A percentile compares a stretch with the other conserved stretches of the same genome.
These are phyloP conservation scores for Dryadomyces quercus-mongolicae DNA, from an alignment of 2,329 filamentous ascomycete species.

Conservation along the genomic window DNA sequence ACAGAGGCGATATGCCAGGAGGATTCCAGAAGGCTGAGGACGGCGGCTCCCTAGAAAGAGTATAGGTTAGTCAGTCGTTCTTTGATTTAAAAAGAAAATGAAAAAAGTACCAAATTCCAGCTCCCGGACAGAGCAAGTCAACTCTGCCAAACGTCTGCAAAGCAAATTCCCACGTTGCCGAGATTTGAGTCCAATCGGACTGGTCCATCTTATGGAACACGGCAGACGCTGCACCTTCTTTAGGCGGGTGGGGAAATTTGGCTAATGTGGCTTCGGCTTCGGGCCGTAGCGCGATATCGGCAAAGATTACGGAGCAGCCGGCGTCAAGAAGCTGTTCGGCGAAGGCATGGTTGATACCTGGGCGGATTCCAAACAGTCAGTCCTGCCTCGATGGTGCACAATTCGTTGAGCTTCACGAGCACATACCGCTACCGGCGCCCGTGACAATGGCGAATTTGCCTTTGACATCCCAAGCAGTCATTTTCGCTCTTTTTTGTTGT, in stretches of 20 bases:
- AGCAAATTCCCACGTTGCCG: slow-evolving; percentile 12
- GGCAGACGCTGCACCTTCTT: slow-evolving; percentile 9
- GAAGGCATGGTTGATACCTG: slow-evolving; percentile 26
- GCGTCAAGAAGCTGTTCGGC: slow-evolving; percentile 19
- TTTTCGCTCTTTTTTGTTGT: not conserved
- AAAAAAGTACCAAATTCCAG: slow-evolving; percentile 7
- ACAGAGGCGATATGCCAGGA: slow-evolving; percentile 12
- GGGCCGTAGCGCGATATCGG: slow-evolving; percentile 21
- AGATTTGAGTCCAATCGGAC: slow-evolving; percentile 22
- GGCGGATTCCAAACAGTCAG: not conserved
- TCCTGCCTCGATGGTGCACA: no score
- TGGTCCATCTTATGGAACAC: slow-evolving; percentile 25
- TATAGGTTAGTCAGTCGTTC: not conserved
- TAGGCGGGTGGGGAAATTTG: slow-evolving; percentile 14
- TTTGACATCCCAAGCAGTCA: slow-evolving; percentile 2
- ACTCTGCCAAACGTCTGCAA: slow-evolving; percentile 8
- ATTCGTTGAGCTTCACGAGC: not conserved
- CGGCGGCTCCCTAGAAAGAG: slow-evolving; percentile 13
- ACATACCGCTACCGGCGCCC: slow-evolving; percentile 18
- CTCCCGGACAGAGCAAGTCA: slow-evolving; percentile 12
- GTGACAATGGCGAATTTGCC: slow-evolving; percentile 21
- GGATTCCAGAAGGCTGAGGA: slow-evolving; percentile 17
- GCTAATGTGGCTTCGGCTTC: slow-evolving; percentile 22
- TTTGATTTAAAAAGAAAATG: no score
- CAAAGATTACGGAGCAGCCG: slow-evolving; percentile 25